Evolutionary conservation across 805 yeast species (phyloP), one percentile per base, ranked within the genome.

Genomic region (Nakazawaea wyomingensis): DNA sequence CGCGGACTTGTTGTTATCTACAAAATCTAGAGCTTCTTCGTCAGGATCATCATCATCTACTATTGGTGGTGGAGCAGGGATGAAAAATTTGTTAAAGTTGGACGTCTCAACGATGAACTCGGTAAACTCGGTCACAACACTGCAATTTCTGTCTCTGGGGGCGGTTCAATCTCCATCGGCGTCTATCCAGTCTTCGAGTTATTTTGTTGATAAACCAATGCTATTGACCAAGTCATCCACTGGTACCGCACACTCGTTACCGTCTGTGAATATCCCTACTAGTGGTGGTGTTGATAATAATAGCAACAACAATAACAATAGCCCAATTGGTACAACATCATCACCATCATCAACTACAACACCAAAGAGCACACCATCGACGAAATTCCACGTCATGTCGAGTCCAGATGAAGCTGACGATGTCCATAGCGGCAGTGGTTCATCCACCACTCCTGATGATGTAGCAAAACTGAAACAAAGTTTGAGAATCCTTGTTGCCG

Each of bases 401-500:
- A 27, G 33, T 17, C 40, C 40, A 18, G 18, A 37, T n/a, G 40
- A 37, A 14, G 40, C 17, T 8, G 40, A 37, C 22, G 39, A 35
- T 18, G 5, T 14, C 3, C 22, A 31, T 35, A 14, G 31, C 7
- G 14, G 31, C 8, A 5, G 21, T n/a, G 24, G 31, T 10, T 31
- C 39, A 29, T n/a, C 20, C 51, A 63, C 27, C 52, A 61, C 1
- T 65, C 65, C 34, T 50, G n/a, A n/a, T n/a, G n/a, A n/a, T n/a
- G n/a, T n/a, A n/a, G n/a, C n/a, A n/a, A n/a, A n/a, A n/a, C n/a
- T n/a, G n/a, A n/a, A n/a, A n/a, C n/a, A n/a, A n/a, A n/a, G n/a
- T n/a, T n/a, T 71, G 41, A 65, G 71, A 40, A 80, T 93, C 18
- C 68, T 93, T 37, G 91, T 93, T 13, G 98, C 96, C 0, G 99